Base-by-base conservation (phyloP, 2,329 filamentous ascomycete species). In the Phyllosticta citrichinensis region DNA sequence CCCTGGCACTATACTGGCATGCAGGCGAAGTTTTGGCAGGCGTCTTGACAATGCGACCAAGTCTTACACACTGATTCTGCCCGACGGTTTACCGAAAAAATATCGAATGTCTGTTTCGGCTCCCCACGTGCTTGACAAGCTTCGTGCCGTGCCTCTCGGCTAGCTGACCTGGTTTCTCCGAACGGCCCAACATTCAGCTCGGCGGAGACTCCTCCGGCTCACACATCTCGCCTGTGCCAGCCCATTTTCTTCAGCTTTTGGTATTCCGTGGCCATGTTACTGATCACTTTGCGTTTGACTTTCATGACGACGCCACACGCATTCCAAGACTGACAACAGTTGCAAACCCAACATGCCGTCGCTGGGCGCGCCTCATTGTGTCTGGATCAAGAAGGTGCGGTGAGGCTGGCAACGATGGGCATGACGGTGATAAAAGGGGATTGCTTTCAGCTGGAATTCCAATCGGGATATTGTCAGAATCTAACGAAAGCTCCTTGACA, bases 381-480 rank as follows among this genome's bases (percentile, higher is more conserved):
- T 17, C 27, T 30, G 27, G 2, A 30, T 5, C 17, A 47, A 2
- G 12, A 47, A 47, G n/a, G 2, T 47, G 40, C 40, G 40, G 40
- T 47, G 40, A n/a, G 40, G 40, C 40, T n/a, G 17, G 40, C 40
- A n/a, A 47, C 6, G 40, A 47, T 47, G 14, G 17, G 6, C 2
- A 47, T 47, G 40, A 8, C 5, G 17, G 6, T n/a, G 14, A 47
- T 47, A 47, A 47, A 47, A 47, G 40, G 17, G 17, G 14, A 47
- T 3, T 17, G 40, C 17, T 47, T 10, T 47, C 40, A n/a, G 40
- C 40, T 19, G 40, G 9, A 5, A 30, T 3, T 30, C 27, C 27
- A 19, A 2, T n/a, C 3, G n/a, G 40, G 6, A n/a, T n/a, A 2
- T 5, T 19, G 3, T 8, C 3, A n/a, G 1, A 5, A 8, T 2